Base-by-base conservation (phyloP, 1,284 basidiomycete species). In the Peniophora sp. region DNA sequence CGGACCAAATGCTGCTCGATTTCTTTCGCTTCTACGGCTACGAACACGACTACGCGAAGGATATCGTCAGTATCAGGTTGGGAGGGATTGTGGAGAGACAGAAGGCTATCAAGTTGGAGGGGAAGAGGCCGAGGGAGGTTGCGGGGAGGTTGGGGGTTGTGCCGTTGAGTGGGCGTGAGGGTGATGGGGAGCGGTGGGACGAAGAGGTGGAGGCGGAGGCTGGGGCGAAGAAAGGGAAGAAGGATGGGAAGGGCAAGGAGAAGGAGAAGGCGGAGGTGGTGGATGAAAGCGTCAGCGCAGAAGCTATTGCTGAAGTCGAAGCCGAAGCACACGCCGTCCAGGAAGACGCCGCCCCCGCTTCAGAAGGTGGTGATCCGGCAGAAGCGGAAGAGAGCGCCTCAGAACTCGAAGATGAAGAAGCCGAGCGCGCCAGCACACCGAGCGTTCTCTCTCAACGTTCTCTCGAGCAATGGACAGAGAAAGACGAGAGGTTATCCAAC, bases 11-110 rank as follows among this genome's bases (percentile, higher is more conserved):
- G 3, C 51, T 76, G 35, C 47, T 54, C 2, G 65, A 67, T 2
- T 81, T 75, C 27, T 32, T 17, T n/a, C 79, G 78, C 44, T 79
- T 69, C 57, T 80, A 73, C 72, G 69, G 60, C 3, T 34, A 58
- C 32, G 65, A 68, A 17, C 72, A 73, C 52, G 52, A 68, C 2
- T 73, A 70, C 52, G 36, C 48, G 0, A 27, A 53, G 1, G 51
- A 68, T 32, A 58, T 67, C 43, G 52, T 73, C 24, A 70, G 68
- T 50, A 69, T 79, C 47, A 67, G 70, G 3, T 55, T 68, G 36
- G 77, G 75, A 14, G 70, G 72, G 1, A 54, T 73, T 37, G 18
- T 64, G 23, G 48, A 51, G 17, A 54, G 57, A 42, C 51, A 49
- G 36, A 37, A 35, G 24, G 50, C 52, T 5, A 32, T 32, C 27